Percentiles rank a stretch among this genome's conserved stretches.
These are phyloP conservation scores for Alternaria dauci DNA, from an alignment of 2,329 filamentous ascomycete species.

Conservation along the genomic window DNA sequence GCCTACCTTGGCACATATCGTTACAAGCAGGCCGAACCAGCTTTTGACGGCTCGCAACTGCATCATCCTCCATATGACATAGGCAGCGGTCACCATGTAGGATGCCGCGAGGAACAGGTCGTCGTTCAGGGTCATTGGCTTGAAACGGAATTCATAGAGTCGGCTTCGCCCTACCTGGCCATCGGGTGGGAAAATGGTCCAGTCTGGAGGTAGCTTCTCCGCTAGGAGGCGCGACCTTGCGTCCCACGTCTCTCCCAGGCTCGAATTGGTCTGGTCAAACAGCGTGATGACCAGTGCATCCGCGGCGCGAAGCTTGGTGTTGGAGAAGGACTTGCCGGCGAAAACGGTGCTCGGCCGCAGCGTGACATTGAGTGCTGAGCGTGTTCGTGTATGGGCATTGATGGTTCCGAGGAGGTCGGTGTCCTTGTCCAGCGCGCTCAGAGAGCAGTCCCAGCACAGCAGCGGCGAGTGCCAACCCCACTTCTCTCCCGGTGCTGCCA, in stretches of 20 bases:
- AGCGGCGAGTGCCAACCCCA: conserved; percentile 87
- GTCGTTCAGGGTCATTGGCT: conserved; percentile 74
- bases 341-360: conserved; percentile 81
- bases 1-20: conserved; percentile 69
- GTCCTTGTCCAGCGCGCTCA: conserved; percentile 67
- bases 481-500: conserved; percentile 63
- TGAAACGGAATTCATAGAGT: conserved; percentile 81
- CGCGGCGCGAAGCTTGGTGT: conserved; percentile 72
- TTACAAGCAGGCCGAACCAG: conserved; percentile 73
- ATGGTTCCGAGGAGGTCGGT: conserved; percentile 72
- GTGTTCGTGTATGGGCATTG: conserved; percentile 68
- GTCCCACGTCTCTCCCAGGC: conserved; percentile 72
- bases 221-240: conserved; percentile 64
- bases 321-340: conserved; percentile 78
- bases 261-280: conserved; percentile 72
- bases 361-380: conserved; percentile 75
- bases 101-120: conserved; percentile 69
- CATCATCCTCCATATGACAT: conserved; percentile 72
- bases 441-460: conserved; percentile 78
- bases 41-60: conserved; percentile 79
- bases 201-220: conserved; percentile 60
- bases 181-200: conserved; percentile 71
- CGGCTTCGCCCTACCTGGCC: conserved; percentile 64
- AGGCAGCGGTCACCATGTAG: conserved; percentile 69
- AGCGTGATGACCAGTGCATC: conserved; percentile 82